These are phyloP conservation scores for Hordeum vulgare DNA, from an alignment of 176 grass and related monocot species.

Conservation along the genomic window DNA sequence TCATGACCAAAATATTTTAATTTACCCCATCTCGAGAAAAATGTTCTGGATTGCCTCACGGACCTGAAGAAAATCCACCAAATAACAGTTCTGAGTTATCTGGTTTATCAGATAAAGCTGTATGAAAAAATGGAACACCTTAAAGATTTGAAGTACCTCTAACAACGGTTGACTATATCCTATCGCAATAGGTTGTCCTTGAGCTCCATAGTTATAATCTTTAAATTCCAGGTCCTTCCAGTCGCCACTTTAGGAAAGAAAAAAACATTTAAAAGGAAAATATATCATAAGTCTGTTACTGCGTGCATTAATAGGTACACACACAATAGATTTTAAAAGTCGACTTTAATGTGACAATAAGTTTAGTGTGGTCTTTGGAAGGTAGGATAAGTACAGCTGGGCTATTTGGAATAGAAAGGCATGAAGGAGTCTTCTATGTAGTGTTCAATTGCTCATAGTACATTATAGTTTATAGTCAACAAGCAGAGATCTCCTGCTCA, in stretches of 20 bases:
- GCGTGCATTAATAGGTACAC: background rate
- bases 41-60: constrained; percentile 82
- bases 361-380: background rate
- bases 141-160: constrained; percentile 43
- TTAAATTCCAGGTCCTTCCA: constrained; percentile 95
- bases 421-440: too few relatives aligned
- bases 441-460: too few relatives aligned
- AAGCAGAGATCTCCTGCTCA: too few relatives aligned
- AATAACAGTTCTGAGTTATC: background rate
- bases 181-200: constrained; percentile 64
- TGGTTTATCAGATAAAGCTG: background rate
- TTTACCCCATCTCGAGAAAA: constrained; percentile 91
- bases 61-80: constrained; percentile 49
- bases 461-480: too few relatives aligned
- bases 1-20: background rate
- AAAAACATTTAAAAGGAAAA: constrained; percentile 2
- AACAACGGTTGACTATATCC: constrained; percentile 81
- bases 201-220: constrained; percentile 80
- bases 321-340: background rate
- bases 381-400: background rate
- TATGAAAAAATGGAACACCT: constrained; percentile 3
- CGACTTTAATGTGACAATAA: background rate
- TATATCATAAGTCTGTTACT: background rate
- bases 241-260: constrained; percentile 61
- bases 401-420: background rate